Evolutionary conservation across 371 early-diverging fungal genomes (phyloP), one percentile per base, ranked within the genome.

Genomic region (Mucor indicus): DNA sequence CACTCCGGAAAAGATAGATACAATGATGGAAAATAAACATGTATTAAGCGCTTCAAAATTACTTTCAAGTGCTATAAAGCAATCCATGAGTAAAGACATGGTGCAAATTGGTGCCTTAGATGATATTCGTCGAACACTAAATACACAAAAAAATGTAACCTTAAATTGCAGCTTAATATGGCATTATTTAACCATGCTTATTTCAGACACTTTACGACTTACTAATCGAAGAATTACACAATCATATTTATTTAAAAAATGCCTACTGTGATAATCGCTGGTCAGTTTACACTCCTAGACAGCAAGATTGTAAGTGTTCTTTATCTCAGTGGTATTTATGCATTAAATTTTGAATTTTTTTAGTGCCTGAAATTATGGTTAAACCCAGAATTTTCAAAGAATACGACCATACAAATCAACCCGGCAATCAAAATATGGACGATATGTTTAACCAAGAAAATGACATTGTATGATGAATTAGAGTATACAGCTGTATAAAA

Each of bases 221-320:
- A 9, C 60, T 96, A 4, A 81, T 93, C 41, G 95, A 95, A 50
- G 96, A 97, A 55, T 75, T 97, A 9, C 93, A 95, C 51, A 91
- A 85, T 55, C 95, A 96, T 64, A 51, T 96, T 3, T 97, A 97
- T 67, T 68, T 97, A 7, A 95, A 95, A 58, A 93, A 85, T 45
- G 69, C 80, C 1, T 80, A 77, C 38, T 76, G 82, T 33, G 83
- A 80, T 56, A 82, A 80, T 57, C 68, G 78, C 44, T 84, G 83
- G 83, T 43, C 73, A 3, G 64, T 64, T 24, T 83, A 81, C 62
- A 72, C 72, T 17, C 73, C 71, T 32, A 79, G 75, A 25, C 85
- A 85, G 48, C 73, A 77, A 48, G 51, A 69, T 47, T 67, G 84
- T 81, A 75, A 53, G 77, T 20, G 2, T 19, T 30, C 3, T 5